Evolutionary conservation across 768 basidiomycete genomes (phyloP).

Genomic region (Peribolospora baueri): DNA sequence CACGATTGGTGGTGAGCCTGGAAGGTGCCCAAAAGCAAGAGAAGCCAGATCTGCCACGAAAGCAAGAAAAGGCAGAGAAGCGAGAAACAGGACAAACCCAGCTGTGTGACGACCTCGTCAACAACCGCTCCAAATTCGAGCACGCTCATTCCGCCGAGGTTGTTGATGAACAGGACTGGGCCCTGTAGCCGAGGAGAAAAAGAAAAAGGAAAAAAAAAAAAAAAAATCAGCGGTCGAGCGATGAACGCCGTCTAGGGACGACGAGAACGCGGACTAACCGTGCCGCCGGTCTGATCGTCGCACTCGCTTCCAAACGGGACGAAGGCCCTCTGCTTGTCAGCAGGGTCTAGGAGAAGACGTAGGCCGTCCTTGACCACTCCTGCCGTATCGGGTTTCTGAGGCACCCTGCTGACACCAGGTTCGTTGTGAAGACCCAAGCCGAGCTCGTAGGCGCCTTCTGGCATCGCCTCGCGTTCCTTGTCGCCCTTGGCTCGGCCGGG

Average conservation of each 20-base stretch:
- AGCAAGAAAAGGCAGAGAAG: background rate
- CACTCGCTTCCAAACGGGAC: slow-evolving; percentile 11
- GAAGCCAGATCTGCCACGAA: background rate
- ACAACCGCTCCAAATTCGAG: slow-evolving; percentile 52
- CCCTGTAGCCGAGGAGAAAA: no score
- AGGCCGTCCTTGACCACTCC: slow-evolving; percentile 44
- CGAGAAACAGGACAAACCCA: slow-evolving; percentile 22
- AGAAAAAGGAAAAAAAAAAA: no score
- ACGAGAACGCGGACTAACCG: no score
- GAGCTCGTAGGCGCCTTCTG: slow-evolving; percentile 48
- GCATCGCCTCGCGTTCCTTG: slow-evolving; percentile 27
- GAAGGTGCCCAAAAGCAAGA: background rate
- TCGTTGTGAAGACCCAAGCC: slow-evolving; percentile 77
- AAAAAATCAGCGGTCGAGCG: no score
- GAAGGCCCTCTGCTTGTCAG: slow-evolving; percentile 42
- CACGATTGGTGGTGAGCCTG: no score
- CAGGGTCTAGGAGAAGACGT: slow-evolving; percentile 38
- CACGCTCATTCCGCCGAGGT: slow-evolving; percentile 62
- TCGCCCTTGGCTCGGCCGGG: slow-evolving; percentile 27
- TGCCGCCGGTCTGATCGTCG: slow-evolving; percentile 13
- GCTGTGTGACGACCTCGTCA: slow-evolving; percentile 27
- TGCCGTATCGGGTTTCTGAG: slow-evolving; percentile 34
- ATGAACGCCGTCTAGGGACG: no score
- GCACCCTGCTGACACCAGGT: slow-evolving; percentile 40
- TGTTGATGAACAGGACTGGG: slow-evolving; percentile 53